These are phyloP conservation scores for Bacidia gigantensis DNA, from an alignment of 495 filamentous ascomycete species.

Conservation along the genomic window DNA sequence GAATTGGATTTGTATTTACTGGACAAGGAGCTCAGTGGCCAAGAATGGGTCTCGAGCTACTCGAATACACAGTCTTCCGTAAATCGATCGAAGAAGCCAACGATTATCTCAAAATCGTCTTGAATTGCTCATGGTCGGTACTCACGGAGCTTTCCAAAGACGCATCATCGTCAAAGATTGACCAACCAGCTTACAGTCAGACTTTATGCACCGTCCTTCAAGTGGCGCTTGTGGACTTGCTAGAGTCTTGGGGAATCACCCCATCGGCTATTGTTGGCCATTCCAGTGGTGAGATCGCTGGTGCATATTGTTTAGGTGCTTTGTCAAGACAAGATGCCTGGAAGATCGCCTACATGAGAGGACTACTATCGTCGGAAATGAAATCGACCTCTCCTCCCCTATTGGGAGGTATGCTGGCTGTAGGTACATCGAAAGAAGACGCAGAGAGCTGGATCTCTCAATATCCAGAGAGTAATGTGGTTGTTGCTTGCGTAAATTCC, in stretches of 20 bases:
- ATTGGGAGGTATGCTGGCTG: constrained; percentile 26
- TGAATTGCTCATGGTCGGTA: constrained; percentile 20
- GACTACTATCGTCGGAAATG: constrained; percentile 14
- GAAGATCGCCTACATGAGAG: constrained; percentile 21
- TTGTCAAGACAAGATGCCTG: constrained; percentile 20
- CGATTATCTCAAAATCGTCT: constrained; percentile 6
- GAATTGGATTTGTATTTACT: constrained; percentile 29
- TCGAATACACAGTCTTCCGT: constrained; percentile 18
- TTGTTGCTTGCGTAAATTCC: constrained; percentile 27
- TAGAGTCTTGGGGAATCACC: constrained; percentile 22
- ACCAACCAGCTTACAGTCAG: constrained; percentile 23
- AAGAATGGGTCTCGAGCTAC: constrained; percentile 39
- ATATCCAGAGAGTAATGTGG: constrained; percentile 6
- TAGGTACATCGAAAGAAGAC: constrained; percentile 15
- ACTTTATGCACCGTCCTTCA: constrained; percentile 31
- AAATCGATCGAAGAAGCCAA: constrained; percentile 21
- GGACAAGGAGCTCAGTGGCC: constrained; percentile 61
- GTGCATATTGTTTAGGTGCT: constrained; percentile 22
- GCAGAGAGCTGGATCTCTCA: constrained; percentile 18
- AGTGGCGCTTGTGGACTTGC: constrained; percentile 28
- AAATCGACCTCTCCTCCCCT: neutral
- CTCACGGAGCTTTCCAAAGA: constrained; percentile 11
- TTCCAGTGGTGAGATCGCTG: constrained; percentile 32
- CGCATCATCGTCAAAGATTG: constrained; percentile 14
- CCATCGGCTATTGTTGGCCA: constrained; percentile 27